Evolutionary conservation across 495 filamentous ascomycete species (phyloP), one percentile per base, ranked within the genome.

Genomic region (Tuber magnatum): DNA sequence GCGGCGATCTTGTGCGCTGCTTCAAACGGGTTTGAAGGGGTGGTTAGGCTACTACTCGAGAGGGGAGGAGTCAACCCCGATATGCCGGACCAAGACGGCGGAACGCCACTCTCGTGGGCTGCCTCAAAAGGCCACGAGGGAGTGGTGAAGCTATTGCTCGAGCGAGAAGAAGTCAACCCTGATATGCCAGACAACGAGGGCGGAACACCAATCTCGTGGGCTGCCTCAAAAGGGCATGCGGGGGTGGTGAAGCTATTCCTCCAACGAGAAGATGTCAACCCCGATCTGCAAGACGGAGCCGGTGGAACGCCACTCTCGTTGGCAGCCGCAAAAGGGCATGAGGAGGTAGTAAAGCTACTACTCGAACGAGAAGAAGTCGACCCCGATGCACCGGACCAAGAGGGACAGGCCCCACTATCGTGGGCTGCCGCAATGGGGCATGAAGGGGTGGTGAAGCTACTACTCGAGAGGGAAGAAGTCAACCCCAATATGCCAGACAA

Each of bases 91-190:
- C 4, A 48, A 0, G 5, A 75, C 39, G 74, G 76, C 20, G 76
- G 76, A 56, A 80, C 83, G 28, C 79, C 83, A 46, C 80, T 84
- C 10, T 83, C 74, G 18, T 78, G 74, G 73, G 83, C 83, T n/a
- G 81, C 83, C 41, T 61, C 75, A 56, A 76, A 76, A 28, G 82
- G 82, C 24, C 74, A 82, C 38, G 72, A 81, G 43, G 68, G 61
- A 16, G 77, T 83, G 3, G 80, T 82, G 42, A 71, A 71, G 48
- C 71, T 82, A 12, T 70, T 85, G 3, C 72, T 84, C 41, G 72
- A 71, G n/a, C 77, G 71, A 7, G 41, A 74, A 42, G 41, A 42
- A 42, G 41, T 42, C 41, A 42, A 42, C 41, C 41, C 41, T 12
- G 8, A 42, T 12, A 42, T 42, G 41, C 41, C 41, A 42, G 41